These are phyloP conservation scores for Tolypocladium tundrense DNA, from an alignment of 2,329 filamentous ascomycete species.

Conservation along the genomic window DNA sequence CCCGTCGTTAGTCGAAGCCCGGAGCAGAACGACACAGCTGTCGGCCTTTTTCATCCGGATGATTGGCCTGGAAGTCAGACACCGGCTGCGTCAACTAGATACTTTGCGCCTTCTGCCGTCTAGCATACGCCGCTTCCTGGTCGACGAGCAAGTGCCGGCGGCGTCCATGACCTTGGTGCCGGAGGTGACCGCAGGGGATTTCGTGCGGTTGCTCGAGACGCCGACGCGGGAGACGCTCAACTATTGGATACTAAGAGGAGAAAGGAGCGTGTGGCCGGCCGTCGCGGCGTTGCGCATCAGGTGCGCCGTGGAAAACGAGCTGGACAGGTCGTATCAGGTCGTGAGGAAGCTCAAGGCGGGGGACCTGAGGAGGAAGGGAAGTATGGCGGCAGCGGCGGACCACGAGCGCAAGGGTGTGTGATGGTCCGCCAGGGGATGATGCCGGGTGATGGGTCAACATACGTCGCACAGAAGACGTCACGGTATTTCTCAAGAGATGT, in stretches of 20 bases:
- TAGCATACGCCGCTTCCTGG: conserved; percentile 62
- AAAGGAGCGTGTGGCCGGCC: conserved; percentile 84
- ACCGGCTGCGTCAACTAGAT: conserved; percentile 73
- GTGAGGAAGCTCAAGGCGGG: conserved; percentile 54
- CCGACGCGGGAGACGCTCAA: conserved; percentile 66
- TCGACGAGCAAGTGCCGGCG: conserved; percentile 74
- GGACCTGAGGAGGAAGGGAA: conserved; percentile 35
- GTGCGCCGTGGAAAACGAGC: conserved; percentile 76
- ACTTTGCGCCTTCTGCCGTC: conserved; percentile 62
- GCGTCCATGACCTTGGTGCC: conserved; percentile 75
- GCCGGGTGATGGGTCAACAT: background rate
- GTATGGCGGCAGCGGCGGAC: conserved; percentile 20
- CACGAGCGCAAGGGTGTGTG: background rate
- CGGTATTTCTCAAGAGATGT: background rate
- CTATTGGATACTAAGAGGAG: conserved; percentile 78
- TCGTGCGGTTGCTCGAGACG: conserved; percentile 70
- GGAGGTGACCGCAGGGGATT: conserved; percentile 62
- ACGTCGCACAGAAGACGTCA: background rate
- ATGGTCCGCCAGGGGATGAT: background rate
- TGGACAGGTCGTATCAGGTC: conserved; percentile 76
- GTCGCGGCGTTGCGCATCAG: conserved; percentile 72
- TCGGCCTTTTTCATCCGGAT: conserved; percentile 54
- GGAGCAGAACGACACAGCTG: conserved; percentile 45
- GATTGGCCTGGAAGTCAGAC: conserved; percentile 65
- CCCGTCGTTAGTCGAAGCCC: conserved; percentile 51